phyloP scores from a whole-genome alignment of 2,329 filamentous ascomycete genomes.

The Tolypocladium tundrense region DNA sequence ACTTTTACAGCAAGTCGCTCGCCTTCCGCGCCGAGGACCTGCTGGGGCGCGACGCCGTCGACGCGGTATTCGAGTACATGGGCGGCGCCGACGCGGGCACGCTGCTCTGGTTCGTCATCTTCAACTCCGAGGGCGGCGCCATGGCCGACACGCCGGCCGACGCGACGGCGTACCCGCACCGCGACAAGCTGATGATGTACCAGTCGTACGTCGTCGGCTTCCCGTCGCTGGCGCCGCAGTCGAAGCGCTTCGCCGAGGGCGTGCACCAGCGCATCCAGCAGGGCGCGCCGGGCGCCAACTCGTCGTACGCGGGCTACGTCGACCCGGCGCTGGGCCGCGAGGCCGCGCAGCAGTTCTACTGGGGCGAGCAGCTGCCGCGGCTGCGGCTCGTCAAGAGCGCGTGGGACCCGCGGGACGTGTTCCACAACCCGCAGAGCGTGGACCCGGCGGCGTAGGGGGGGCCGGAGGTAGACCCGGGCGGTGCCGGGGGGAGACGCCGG shows the following conservation, averaged over 20 bases:
- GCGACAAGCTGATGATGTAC: slow-evolving; percentile 54
- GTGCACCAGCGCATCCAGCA: slow-evolving; percentile 34
- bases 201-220: slow-evolving; percentile 50
- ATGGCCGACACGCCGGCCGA: slow-evolving; percentile 43
- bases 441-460: slow-evolving; percentile 11
- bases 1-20: slow-evolving; percentile 49
- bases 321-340: slow-evolving; percentile 36
- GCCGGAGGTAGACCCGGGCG: neutral
- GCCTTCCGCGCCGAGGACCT: slow-evolving; percentile 39
- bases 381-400: slow-evolving; percentile 39
- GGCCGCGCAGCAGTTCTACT: slow-evolving; percentile 40
- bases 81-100: slow-evolving; percentile 38
- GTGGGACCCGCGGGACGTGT: slow-evolving; percentile 43
- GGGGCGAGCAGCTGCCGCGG: slow-evolving; percentile 38
- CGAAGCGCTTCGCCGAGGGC: slow-evolving; percentile 38
- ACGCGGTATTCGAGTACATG: slow-evolving; percentile 43
- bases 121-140: slow-evolving; percentile 51
- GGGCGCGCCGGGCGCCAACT: slow-evolving; percentile 27
- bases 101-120: slow-evolving; percentile 50
- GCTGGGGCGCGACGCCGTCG: slow-evolving; percentile 31
- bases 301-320: slow-evolving; percentile 54
- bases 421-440: slow-evolving; percentile 51
- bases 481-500: neutral
- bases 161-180: slow-evolving; percentile 52
- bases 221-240: slow-evolving; percentile 31